Conservation (phyloP, 768 basidiomycete genomes). For the Dendrothele bispora region DNA sequence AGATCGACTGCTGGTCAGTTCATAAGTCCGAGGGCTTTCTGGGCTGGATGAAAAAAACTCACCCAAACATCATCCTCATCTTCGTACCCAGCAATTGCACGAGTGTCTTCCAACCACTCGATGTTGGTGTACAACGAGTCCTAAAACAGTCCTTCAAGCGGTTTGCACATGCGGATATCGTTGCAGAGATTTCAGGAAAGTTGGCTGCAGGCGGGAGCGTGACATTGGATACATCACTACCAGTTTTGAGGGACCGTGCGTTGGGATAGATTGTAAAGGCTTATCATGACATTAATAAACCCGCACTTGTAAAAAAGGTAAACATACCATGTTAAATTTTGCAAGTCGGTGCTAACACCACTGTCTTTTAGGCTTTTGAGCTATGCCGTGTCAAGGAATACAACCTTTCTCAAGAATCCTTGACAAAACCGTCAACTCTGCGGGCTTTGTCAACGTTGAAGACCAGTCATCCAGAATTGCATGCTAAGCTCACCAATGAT, state of each 20-base stretch:
- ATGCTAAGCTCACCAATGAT: not conserved
- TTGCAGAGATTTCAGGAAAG: constrained; percentile 20
- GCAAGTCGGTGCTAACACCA: not conserved
- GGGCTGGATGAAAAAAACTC: constrained; percentile 26
- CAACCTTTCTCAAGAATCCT: not conserved
- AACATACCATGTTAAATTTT: not conserved
- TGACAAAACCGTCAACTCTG: not conserved
- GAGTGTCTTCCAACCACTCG: constrained; percentile 25
- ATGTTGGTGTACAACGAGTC: constrained; percentile 32
- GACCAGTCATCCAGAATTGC: not conserved
- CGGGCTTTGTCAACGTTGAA: not conserved
- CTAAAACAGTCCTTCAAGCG: constrained; percentile 21
- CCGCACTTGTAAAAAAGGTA: constrained; percentile 27
- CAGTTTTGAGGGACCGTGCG: constrained; percentile 20
- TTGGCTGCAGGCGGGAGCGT: constrained; percentile 14
- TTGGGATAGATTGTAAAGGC: constrained; percentile 28
- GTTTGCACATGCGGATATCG: constrained; percentile 22
- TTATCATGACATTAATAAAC: constrained; percentile 21
- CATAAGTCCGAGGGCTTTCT: constrained; percentile 33
- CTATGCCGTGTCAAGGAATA: not conserved
- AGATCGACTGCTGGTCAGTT: constrained; percentile 36
- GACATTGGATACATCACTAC: constrained; percentile 19
- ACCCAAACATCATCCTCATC: constrained; percentile 27
- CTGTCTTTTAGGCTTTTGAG: not conserved
- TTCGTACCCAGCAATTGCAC: constrained; percentile 34